Conservation (phyloP, 1,284 basidiomycete species). For the Trametes sp. region DNA sequence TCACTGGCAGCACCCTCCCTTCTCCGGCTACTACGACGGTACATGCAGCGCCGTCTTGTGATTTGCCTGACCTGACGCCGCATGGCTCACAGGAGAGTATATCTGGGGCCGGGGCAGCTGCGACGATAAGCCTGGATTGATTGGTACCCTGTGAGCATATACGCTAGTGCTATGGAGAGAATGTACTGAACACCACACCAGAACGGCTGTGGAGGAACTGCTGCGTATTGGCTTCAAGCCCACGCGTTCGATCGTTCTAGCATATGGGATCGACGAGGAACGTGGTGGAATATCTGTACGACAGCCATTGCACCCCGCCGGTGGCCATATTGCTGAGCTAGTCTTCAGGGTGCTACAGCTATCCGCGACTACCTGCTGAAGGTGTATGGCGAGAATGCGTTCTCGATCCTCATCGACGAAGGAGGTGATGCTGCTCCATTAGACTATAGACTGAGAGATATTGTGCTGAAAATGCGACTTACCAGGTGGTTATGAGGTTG, state of each 20-base stretch:
- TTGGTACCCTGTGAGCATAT: slow-evolving; percentile 58
- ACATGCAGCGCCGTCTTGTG: neutral
- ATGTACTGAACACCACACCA: slow-evolving; percentile 31
- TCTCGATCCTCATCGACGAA: slow-evolving; percentile 65
- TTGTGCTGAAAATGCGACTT: neutral
- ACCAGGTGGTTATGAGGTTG: slow-evolving; percentile 43
- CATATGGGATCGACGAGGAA: slow-evolving; percentile 79
- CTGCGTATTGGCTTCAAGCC: slow-evolving; percentile 61
- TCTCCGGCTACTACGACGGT: slow-evolving; percentile 47
- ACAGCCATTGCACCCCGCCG: slow-evolving; percentile 15
- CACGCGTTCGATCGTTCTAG: slow-evolving; percentile 61
- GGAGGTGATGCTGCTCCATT: slow-evolving; percentile 43
- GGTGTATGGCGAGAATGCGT: slow-evolving; percentile 59
- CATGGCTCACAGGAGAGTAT: slow-evolving; percentile 48
- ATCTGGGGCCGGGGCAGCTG: slow-evolving; percentile 72
- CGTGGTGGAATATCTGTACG: slow-evolving; percentile 56
- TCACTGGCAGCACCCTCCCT: slow-evolving; percentile 54
- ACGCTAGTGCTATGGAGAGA: neutral
- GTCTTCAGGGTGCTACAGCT: slow-evolving; percentile 54
- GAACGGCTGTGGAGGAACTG: slow-evolving; percentile 61
- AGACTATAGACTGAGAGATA: neutral
- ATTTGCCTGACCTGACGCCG: neutral
- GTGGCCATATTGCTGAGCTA: neutral
- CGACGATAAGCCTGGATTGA: slow-evolving; percentile 70
- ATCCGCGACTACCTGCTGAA: slow-evolving; percentile 56